Percentiles rank a stretch among this genome's conserved stretches.
Conservation (phyloP, 2,329 filamentous ascomycete species). For the Aspergillus ochraceoroseus region DNA sequence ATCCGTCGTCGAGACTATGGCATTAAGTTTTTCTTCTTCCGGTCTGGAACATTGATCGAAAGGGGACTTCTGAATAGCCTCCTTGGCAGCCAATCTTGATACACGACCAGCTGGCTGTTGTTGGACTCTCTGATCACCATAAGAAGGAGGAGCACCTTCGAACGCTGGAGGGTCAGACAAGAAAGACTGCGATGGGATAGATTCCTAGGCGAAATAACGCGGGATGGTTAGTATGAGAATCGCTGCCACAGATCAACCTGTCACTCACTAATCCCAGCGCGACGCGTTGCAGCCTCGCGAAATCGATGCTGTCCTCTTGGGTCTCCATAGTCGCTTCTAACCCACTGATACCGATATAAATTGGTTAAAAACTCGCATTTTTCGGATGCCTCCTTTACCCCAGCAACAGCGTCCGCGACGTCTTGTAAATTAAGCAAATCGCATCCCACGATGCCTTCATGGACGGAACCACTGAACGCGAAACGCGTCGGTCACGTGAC, state of each 20-base stretch:
- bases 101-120: constrained; percentile 11
- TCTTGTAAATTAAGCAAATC: neutral
- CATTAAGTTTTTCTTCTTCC: constrained; percentile 21
- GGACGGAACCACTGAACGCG: constrained; percentile 25
- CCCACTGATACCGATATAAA: neutral
- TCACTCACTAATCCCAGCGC: constrained; percentile 39
- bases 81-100: constrained; percentile 8
- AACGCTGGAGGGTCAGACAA: constrained; percentile 13
- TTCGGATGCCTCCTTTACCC: neutral
- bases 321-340: constrained; percentile 33
- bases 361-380: neutral
- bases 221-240: constrained; percentile 29
- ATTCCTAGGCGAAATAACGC: constrained; percentile 26
- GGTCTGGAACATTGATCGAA: constrained; percentile 10
- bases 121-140: constrained; percentile 1
- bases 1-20: constrained; percentile 12
- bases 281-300: constrained; percentile 39
- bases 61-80: constrained; percentile 12
- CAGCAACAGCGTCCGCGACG: neutral
- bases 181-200: constrained; percentile 27
- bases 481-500: constrained; percentile 33
- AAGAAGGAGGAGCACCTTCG: constrained; percentile 7
- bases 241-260: constrained; percentile 24
- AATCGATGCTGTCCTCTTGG: constrained; percentile 41
- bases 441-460: neutral